Percentiles rank a stretch among this genome's conserved stretches.
Evolutionary conservation across 2,329 filamentous ascomycete species (phyloP).

Genomic region (Bisporella sp.): DNA sequence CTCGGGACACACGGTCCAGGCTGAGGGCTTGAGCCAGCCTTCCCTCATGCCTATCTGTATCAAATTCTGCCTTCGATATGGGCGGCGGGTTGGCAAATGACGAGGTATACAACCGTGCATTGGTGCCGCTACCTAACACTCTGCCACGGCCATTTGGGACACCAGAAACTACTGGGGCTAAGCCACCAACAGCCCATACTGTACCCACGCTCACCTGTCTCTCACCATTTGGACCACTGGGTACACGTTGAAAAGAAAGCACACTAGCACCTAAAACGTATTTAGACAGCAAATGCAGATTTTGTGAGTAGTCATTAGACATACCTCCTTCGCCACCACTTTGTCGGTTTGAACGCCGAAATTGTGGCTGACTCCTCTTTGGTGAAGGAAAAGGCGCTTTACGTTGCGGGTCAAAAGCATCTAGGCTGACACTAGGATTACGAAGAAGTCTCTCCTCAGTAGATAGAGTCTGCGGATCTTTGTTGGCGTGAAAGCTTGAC

Average conservation of each 20-base stretch:
- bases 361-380: conserved; percentile 7
- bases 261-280: conserved; percentile 19
- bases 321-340: conserved; percentile 18
- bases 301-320: not conserved
- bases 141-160: conserved; percentile 58
- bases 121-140: conserved; percentile 62
- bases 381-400: conserved; percentile 19
- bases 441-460: conserved; percentile 39
- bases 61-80: conserved; percentile 46
- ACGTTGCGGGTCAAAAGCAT: conserved; percentile 44
- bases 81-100: conserved; percentile 37
- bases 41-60: conserved; percentile 58
- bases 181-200: conserved; percentile 73
- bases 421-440: conserved; percentile 34
- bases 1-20: conserved; percentile 61
- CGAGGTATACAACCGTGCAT: conserved; percentile 58
- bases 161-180: conserved; percentile 47
- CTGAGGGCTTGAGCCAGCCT: conserved; percentile 74
- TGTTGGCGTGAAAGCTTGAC: conserved; percentile 44
- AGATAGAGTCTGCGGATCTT: conserved; percentile 37
- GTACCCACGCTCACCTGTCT: conserved; percentile 51
- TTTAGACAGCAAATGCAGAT: conserved; percentile 3
- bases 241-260: conserved; percentile 24
- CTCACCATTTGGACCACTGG: conserved; percentile 17
- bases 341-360: conserved; percentile 14